These are phyloP conservation scores for Peniophora sp. DNA, from an alignment of 1,284 basidiomycete species.

Conservation along the genomic window DNA sequence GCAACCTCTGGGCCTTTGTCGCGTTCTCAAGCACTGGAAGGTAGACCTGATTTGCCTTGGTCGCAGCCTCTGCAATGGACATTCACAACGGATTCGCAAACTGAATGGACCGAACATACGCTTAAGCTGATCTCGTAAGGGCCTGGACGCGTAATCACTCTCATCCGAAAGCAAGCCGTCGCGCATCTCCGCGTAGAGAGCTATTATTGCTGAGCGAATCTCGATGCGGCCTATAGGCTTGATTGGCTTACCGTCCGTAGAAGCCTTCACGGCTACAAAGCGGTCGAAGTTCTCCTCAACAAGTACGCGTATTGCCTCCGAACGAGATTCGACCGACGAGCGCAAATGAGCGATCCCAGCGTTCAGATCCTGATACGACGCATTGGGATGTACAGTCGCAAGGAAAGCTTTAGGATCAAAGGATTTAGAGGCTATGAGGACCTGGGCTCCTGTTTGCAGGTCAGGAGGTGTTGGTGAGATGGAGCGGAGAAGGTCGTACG, in stretches of 20 bases:
- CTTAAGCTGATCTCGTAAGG: slow-evolving; percentile 79
- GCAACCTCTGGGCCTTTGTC: slow-evolving; percentile 88
- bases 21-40: slow-evolving; percentile 95
- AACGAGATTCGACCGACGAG: slow-evolving; percentile 78
- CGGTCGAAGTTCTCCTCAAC: slow-evolving; percentile 98
- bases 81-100: slow-evolving; percentile 3
- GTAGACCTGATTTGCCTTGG: slow-evolving; percentile 94
- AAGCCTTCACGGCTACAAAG: slow-evolving; percentile 96
- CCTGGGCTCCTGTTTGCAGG: slow-evolving; percentile 55
- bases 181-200: slow-evolving; percentile 89
- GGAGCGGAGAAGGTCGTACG: slow-evolving; percentile 39
- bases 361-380: slow-evolving; percentile 87
- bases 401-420: slow-evolving; percentile 96
- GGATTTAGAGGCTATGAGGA: slow-evolving; percentile 83
- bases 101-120: slow-evolving; percentile 35
- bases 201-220: slow-evolving; percentile 30
- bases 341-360: slow-evolving; percentile 68
- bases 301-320: slow-evolving; percentile 87
- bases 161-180: slow-evolving; percentile 75
- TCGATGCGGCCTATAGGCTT: neutral
- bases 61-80: slow-evolving; percentile 56
- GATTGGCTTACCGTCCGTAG: slow-evolving; percentile 73
- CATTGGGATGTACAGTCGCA: slow-evolving; percentile 89
- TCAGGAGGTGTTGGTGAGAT: neutral
- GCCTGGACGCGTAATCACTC: slow-evolving; percentile 79